Evolutionary conservation across 2,329 filamentous ascomycete species (phyloP).

Genomic region (Penicillium capsulatum): DNA sequence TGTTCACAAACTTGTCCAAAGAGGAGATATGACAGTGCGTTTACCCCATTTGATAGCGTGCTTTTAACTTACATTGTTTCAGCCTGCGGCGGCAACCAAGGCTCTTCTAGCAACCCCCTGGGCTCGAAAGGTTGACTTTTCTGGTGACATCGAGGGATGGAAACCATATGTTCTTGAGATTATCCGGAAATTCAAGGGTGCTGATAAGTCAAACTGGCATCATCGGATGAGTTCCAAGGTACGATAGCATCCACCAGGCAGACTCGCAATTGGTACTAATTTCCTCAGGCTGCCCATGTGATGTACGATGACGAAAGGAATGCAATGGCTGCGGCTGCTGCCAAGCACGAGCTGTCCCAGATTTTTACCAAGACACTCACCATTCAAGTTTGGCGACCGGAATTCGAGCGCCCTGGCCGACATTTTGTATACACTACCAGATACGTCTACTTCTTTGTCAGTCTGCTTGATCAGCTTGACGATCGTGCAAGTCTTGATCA

Average conservation of each 20-base stretch:
- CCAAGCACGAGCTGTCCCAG: slow-evolving; percentile 75
- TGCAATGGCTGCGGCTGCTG: slow-evolving; percentile 53
- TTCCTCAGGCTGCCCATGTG: slow-evolving; percentile 52
- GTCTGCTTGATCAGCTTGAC: slow-evolving; percentile 66
- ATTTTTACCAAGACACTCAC: slow-evolving; percentile 94
- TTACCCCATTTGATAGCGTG: slow-evolving; percentile 7
- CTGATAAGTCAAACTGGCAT: slow-evolving; percentile 93
- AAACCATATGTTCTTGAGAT: slow-evolving; percentile 59
- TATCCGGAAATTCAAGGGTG: slow-evolving; percentile 56
- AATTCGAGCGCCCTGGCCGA: slow-evolving; percentile 75
- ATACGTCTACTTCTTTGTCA: slow-evolving; percentile 78
- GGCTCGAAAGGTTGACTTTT: slow-evolving; percentile 48
- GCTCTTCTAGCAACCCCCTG: slow-evolving; percentile 53
- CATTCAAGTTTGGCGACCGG: slow-evolving; percentile 92
- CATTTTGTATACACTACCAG: slow-evolving; percentile 89
- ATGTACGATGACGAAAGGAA: slow-evolving; percentile 55
- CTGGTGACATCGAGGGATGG: slow-evolving; percentile 52
- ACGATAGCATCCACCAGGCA: slow-evolving; percentile 25
- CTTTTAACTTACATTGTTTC: slow-evolving; percentile 24
- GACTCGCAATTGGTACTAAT: slow-evolving; percentile 32
- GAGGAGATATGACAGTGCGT: slow-evolving; percentile 43
- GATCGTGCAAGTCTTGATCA: slow-evolving; percentile 74
- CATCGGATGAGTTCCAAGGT: slow-evolving; percentile 82
- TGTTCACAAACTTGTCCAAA: slow-evolving; percentile 71
- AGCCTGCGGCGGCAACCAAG: slow-evolving; percentile 47